These are phyloP conservation scores for Tetracladium maxilliforme DNA, from an alignment of 2,329 filamentous ascomycete species.

Conservation along the genomic window DNA sequence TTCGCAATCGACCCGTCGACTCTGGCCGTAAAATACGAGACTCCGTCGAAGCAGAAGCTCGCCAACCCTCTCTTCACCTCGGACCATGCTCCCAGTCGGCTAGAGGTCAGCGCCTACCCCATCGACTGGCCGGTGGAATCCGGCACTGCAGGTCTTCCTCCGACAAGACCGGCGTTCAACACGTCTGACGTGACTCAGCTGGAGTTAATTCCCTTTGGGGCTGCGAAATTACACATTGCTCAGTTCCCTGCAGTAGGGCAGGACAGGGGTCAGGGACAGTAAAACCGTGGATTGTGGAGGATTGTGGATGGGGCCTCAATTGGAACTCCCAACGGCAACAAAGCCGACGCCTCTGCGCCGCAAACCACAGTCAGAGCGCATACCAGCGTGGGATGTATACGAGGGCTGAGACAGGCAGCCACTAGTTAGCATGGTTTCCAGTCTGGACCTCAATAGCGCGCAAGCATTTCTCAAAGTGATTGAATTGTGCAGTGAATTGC, in stretches of 20 bases:
- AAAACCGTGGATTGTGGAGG: no score
- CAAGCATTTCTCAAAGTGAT: no score
- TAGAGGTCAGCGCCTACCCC: constrained; percentile 20
- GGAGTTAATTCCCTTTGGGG: constrained; percentile 27
- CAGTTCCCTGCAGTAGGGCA: constrained; percentile 22
- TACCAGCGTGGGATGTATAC: no score
- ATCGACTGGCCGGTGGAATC: constrained; percentile 19
- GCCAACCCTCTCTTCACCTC: constrained; percentile 14
- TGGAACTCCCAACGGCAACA: no score
- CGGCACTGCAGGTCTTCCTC: constrained; percentile 18
- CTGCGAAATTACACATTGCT: constrained; percentile 28
- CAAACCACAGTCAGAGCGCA: no score
- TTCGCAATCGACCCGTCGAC: constrained; percentile 17
- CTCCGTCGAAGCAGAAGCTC: constrained; percentile 5
- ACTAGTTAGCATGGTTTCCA: no score
- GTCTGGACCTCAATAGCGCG: no score
- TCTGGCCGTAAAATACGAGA: constrained; percentile 14
- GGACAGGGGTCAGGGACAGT: no score
- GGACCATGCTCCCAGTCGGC: constrained; percentile 16
- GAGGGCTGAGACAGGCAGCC: no score
- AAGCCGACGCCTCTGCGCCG: no score
- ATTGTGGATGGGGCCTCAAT: no score
- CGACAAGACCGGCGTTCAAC: constrained; percentile 14
- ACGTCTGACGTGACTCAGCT: constrained; percentile 17
- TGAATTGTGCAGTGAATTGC: no score